Evolutionary conservation across 129 eudicot genomes (phyloP).

Genomic region (Ambrosia artemisiifolia): DNA sequence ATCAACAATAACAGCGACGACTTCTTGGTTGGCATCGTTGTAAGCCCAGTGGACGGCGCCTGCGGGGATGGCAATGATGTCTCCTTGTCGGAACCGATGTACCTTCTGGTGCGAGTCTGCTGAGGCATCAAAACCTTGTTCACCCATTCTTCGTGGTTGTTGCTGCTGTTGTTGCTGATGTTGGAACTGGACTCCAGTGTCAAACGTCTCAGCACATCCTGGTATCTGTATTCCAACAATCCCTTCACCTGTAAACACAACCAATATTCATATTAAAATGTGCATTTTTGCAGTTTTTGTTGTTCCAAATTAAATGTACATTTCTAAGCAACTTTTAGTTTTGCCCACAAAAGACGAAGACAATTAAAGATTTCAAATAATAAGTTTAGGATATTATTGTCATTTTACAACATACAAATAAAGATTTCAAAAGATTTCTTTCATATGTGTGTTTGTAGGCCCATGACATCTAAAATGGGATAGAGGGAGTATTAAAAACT

Average conservation of each 20-base stretch:
- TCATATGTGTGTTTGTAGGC: too few species aligned
- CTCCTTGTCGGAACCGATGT: conserved; percentile 60
- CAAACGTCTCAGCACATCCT: conserved; percentile 77
- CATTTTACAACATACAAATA: too few species aligned
- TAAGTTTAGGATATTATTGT: too few species aligned
- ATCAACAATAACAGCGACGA: conserved; percentile 45
- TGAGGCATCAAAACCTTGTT: not conserved
- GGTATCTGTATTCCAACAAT: conserved; percentile 49
- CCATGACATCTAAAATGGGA: too few species aligned
- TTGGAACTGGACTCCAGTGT: conserved; percentile 30
- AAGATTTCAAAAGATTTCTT: too few species aligned
- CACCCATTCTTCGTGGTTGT: conserved; percentile 18
- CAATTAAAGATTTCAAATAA: too few species aligned
- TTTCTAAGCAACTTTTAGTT: too few species aligned
- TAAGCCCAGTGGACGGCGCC: conserved; percentile 76
- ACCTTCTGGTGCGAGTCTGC: conserved; percentile 64
- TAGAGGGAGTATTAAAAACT: not conserved
- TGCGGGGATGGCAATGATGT: conserved; percentile 63
- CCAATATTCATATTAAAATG: not conserved
- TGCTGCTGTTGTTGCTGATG: conserved; percentile 28
- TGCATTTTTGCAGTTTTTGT: too few species aligned
- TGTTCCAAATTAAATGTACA: too few species aligned
- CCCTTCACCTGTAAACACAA: conserved; percentile 54
- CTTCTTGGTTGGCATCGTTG: conserved; percentile 61
- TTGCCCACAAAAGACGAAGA: too few species aligned